Evolutionary conservation across 768 basidiomycete genomes (phyloP).

Genomic region (Chalciporus sphaerocephalus): DNA sequence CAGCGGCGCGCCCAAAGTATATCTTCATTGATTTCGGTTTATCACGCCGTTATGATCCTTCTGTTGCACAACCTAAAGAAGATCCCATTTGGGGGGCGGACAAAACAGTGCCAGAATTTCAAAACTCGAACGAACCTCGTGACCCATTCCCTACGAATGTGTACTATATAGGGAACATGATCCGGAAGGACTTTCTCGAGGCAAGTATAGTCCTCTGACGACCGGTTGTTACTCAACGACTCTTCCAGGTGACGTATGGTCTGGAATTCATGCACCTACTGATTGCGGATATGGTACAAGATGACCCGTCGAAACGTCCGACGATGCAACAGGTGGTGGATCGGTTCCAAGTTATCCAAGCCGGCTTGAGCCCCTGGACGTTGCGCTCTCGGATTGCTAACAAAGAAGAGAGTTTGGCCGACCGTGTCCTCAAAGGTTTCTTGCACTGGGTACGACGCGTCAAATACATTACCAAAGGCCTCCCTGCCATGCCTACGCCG

Average conservation of each 20-base stretch:
- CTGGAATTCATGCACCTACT: too few species aligned
- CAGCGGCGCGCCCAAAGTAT: slow-evolving; percentile 28
- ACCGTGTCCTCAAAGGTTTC: background rate
- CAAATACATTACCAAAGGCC: slow-evolving; percentile 1
- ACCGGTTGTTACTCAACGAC: too few species aligned
- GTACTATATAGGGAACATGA: slow-evolving; percentile 41
- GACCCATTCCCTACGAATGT: slow-evolving; percentile 44
- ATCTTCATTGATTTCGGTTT: slow-evolving; percentile 37
- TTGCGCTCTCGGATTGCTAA: too few species aligned
- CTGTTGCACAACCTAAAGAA: slow-evolving; percentile 23
- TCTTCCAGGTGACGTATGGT: too few species aligned
- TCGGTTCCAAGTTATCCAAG: too few species aligned
- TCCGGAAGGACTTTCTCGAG: slow-evolving; percentile 28
- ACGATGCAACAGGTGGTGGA: too few species aligned
- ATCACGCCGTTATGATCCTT: slow-evolving; percentile 29
- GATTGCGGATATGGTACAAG: too few species aligned
- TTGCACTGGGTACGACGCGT: slow-evolving; percentile 25
- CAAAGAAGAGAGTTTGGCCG: too few species aligned
- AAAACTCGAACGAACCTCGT: slow-evolving; percentile 17
- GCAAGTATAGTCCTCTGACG: slow-evolving; percentile 16
- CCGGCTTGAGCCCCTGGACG: too few species aligned
- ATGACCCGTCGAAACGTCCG: too few species aligned
- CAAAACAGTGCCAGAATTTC: slow-evolving; percentile 38
- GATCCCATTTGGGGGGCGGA: slow-evolving; percentile 38
- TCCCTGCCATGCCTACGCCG: slow-evolving; percentile 12